Percentiles rank a stretch among this genome's conserved stretches.
Conservation (phyloP, 1,284 basidiomycete genomes). For the Puccinia hordei region DNA sequence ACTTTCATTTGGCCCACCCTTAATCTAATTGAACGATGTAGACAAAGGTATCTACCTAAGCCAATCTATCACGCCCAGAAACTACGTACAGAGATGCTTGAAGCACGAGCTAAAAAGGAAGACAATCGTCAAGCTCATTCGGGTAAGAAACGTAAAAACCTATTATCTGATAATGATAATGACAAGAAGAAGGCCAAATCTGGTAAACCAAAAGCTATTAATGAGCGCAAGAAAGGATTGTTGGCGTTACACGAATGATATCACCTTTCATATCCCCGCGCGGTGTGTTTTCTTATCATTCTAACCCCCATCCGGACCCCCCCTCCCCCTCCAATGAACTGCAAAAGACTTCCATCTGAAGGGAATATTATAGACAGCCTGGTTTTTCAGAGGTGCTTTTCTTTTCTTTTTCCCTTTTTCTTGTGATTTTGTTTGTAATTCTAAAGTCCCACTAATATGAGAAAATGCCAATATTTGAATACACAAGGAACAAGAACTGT, state of each 20-base stretch:
- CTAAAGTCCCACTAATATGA: no score
- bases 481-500: no score
- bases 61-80: slow-evolving; percentile 82
- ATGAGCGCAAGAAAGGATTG: slow-evolving; percentile 44
- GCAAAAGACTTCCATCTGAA: no score
- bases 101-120: slow-evolving; percentile 85
- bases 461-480: no score
- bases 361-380: no score
- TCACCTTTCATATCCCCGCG: no score
- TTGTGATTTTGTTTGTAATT: no score
- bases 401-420: no score
- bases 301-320: no score
- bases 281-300: no score
- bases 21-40: not conserved
- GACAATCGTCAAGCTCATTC: slow-evolving; percentile 71
- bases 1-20: not conserved
- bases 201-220: slow-evolving; percentile 28
- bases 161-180: not conserved
- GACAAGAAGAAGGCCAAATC: slow-evolving; percentile 3
- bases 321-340: no score
- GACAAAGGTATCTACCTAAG: slow-evolving; percentile 80
- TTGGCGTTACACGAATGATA: slow-evolving; percentile 37
- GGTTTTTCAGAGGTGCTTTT: no score
- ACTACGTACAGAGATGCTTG: slow-evolving; percentile 91
- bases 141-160: slow-evolving; percentile 18